Conservation (phyloP, 2,329 filamentous ascomycete genomes). For the Helotiales sp. region DNA sequence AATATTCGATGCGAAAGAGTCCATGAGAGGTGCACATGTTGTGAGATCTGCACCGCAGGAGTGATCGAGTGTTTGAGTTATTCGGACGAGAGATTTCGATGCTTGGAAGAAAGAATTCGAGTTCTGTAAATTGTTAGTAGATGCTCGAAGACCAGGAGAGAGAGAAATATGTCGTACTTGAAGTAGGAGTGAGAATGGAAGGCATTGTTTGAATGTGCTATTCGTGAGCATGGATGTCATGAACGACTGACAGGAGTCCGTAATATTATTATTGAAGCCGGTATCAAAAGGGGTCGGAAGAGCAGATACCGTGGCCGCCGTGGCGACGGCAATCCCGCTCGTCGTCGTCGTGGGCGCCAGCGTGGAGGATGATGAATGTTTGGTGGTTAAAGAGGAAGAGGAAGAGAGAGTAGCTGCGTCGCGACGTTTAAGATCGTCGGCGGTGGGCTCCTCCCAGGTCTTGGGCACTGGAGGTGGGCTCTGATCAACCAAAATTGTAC, state of each 20-base stretch:
- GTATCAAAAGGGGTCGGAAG: constrained; percentile 69
- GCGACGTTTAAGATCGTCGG: constrained; percentile 23
- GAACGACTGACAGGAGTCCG: constrained; percentile 34
- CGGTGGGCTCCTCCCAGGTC: neutral
- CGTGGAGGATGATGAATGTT: constrained; percentile 11
- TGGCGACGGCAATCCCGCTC: constrained; percentile 19
- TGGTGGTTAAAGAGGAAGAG: constrained; percentile 1
- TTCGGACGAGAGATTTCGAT: constrained; percentile 66
- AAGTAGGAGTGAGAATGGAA: constrained; percentile 82
- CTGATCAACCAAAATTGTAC: constrained; percentile 34
- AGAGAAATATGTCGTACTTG: constrained; percentile 54
- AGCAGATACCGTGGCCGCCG: constrained; percentile 36
- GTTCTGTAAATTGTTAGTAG: constrained; percentile 51
- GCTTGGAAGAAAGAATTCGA: constrained; percentile 84
- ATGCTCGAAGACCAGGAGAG: neutral
- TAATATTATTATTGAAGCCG: constrained; percentile 62
- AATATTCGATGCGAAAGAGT: constrained; percentile 64
- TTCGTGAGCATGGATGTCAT: constrained; percentile 33
- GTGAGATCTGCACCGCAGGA: constrained; percentile 69
- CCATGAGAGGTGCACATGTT: constrained; percentile 66
- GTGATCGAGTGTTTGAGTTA: constrained; percentile 76
- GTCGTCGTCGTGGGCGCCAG: constrained; percentile 14
- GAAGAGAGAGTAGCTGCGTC: neutral
- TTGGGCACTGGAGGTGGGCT: constrained; percentile 18
- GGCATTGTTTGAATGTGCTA: constrained; percentile 53